Base-by-base conservation (phyloP, 306 rosid species). In the Glycine tomentella region DNA sequence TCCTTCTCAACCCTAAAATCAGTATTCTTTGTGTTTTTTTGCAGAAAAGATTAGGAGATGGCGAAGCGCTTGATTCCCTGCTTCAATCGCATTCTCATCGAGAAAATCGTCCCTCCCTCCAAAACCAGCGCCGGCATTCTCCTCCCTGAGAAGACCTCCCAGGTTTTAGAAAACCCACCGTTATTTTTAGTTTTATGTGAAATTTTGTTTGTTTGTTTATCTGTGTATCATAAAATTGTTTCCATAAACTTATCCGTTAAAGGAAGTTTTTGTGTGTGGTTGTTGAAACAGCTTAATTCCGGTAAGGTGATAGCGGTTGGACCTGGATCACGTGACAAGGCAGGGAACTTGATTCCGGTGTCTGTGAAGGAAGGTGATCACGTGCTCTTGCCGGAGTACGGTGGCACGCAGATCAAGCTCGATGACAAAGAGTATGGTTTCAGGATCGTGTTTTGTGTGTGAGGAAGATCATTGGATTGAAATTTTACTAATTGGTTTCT, bases 281-380 rank as follows among this genome's bases (percentile, higher is more conserved):
- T 80, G 40, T 57, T 8, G 55, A 38, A 56, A 58, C 80, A 95
- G 98, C 83, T 92, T 46, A 95, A 92, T 88, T 91, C 98, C 0
- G 98, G 98, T 7, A 92, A 87, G 81, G 98, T 95, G 59, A 55
- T 95, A 9, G 95, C 97, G 0, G 97, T 91, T 14, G 98, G 98
- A 31, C 94, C 98, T 3, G 98, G 98, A 63, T 36, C 91, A 6
- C 89, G 88, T 12, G 97, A 92, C 68, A 91, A 52, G 64, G 17
- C 84, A 0, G 97, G 98, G 67, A 89, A 92, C 80, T 53, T 87
- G 86, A 81, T 92, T 76, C 97, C 98, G 2, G 91, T 90, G 56
- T 53, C 88, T 1, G 89, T 92, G 36, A 95, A 90, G 36, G 95
- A 92, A 78, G 98, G 97, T 0, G 97, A 95, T 36, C 92, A 87